Percentiles rank a stretch among this genome's conserved stretches.
phyloP scores from a whole-genome alignment of 2,329 filamentous ascomycete species.

The Talaromyces rugulosus region DNA sequence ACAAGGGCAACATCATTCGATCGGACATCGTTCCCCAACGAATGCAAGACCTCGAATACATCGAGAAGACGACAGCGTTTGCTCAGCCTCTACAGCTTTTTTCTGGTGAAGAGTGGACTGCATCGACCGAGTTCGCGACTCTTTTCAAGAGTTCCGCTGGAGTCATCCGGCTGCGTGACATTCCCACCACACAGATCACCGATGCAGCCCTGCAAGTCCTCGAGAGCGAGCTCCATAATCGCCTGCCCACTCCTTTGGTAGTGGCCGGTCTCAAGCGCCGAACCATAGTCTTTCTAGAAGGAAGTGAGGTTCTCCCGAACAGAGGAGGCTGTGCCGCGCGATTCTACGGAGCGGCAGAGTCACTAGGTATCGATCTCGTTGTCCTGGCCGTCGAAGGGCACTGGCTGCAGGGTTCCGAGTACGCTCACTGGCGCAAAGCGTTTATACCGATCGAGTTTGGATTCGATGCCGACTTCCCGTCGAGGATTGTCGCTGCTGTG shows the following conservation, averaged over 20 bases:
- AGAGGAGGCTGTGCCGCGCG: conserved; percentile 3
- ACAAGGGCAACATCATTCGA: conserved; percentile 9
- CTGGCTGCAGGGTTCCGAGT: conserved; percentile 32
- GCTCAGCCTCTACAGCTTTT: background rate
- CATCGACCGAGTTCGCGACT: background rate
- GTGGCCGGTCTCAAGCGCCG: background rate
- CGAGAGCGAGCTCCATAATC: conserved; percentile 16
- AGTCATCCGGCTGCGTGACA: background rate
- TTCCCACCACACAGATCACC: background rate
- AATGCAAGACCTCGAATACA: conserved; percentile 7
- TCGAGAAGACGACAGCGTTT: conserved; percentile 10
- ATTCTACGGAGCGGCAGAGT: conserved; percentile 22
- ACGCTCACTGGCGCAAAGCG: conserved; percentile 22
- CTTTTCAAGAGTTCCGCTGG: background rate
- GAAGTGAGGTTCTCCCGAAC: background rate
- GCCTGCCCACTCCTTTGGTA: conserved; percentile 19
- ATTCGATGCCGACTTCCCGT: conserved; percentile 21
- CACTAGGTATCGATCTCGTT: conserved; percentile 34
- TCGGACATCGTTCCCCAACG: conserved; percentile 12
- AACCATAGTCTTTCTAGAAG: conserved; percentile 9
- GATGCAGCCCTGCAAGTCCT: conserved; percentile 1
- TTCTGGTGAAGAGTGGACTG: background rate
- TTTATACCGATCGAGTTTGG: conserved; percentile 29
- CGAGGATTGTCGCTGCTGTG: conserved; percentile 28
- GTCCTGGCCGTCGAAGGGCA: conserved; percentile 35